Evolutionary conservation across 2,329 filamentous ascomycete species (phyloP), one percentile per base, ranked within the genome.

Genomic region (Aschersonia sp.): DNA sequence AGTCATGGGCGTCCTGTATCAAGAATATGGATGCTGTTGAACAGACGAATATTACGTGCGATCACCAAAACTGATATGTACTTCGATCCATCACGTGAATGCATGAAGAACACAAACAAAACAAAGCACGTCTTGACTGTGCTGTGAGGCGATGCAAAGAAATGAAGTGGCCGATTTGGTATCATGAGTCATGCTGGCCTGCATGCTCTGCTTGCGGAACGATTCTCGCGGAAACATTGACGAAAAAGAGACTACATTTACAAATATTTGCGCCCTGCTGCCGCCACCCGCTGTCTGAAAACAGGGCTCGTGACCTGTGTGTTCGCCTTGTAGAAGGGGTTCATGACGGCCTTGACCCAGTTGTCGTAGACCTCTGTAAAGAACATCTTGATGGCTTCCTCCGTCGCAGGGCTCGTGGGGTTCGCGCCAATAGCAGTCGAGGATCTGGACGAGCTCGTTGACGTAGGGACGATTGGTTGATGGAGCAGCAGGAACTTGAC

Each of bases 261-360:
- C 49, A 95, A 64, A 67, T 92, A 95, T 66, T 97, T 98, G 68
- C 87, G 87, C 55, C 88, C 92, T 1, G 90, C 90, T 2, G 87
- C 87, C 1, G 79, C 81, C 22, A 98, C 88, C 58, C 85, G 78
- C 48, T 77, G 71, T 54, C 86, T 76, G 63, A 98, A 98, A 1
- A 95, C 77, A 0, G 87, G 84, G 65, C 89, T 97, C 60, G 75
- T 80, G 46, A 98, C 81, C 56, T 86, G 82, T 73, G 84, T 84
- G 54, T 94, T 90, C 48, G 83, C 79, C 47, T 76, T 74, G 69
- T 95, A 97, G 64, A 98, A 98, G 0, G 92, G 92, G 61, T 81
- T 97, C 92, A 98, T 97, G 49, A 89, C 81, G 10, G 89, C 86
- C 74, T 98, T 98, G 54, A 95, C 79, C 83, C 90, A 98, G 55